These are phyloP conservation scores for Vitis rotundifolia DNA, from an alignment of 164 flowering plant genomes.

Conservation along the genomic window DNA sequence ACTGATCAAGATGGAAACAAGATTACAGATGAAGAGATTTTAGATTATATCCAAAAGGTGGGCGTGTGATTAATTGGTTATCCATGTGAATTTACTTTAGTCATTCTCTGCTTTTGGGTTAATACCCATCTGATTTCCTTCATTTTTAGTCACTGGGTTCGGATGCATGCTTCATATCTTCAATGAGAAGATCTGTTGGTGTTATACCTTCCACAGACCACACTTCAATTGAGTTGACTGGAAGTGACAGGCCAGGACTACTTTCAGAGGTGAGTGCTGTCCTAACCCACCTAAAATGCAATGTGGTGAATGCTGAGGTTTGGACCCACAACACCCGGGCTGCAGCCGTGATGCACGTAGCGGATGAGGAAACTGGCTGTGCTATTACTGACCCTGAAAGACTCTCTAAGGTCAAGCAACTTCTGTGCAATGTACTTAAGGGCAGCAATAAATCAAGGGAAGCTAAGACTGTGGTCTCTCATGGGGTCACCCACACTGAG, in stretches of 20 bases:
- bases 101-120: neutral
- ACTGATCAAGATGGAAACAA: constrained; percentile 87
- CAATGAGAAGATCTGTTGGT: constrained; percentile 63
- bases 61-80: constrained; percentile 1
- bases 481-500: constrained; percentile 61
- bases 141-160: constrained; percentile 71
- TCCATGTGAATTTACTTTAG: neutral
- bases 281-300: constrained; percentile 83
- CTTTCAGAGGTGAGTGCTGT: constrained; percentile 92
- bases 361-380: constrained; percentile 58
- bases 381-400: constrained; percentile 65
- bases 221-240: constrained; percentile 83
- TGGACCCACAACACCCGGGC: constrained; percentile 95
- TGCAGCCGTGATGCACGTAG: constrained; percentile 86
- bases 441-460: constrained; percentile 62
- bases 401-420: constrained; percentile 58
- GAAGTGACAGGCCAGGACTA: constrained; percentile 83
- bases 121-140: constrained; percentile 12
- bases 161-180: constrained; percentile 53
- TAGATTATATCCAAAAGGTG: constrained; percentile 74
- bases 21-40: constrained; percentile 61
- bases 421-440: constrained; percentile 67
- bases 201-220: constrained; percentile 52
- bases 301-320: constrained; percentile 81
- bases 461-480: constrained; percentile 73